Base-by-base conservation (phyloP, 345 rosid species). In the Rhodomyrtus tomentosa region DNA sequence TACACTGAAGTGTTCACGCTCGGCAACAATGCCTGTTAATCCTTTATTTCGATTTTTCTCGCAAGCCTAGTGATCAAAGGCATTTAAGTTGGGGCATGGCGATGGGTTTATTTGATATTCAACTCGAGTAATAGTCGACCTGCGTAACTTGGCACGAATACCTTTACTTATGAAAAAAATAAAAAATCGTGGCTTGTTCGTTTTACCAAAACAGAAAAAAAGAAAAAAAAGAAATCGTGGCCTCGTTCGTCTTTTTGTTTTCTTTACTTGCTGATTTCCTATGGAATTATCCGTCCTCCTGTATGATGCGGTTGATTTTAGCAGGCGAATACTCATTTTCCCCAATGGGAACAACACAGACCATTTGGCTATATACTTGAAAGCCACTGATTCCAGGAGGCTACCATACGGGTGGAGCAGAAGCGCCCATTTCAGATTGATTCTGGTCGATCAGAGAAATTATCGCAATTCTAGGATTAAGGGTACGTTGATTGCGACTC, bases 241-340 rank as follows among this genome's bases (percentile, higher is more conserved):
- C 73, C 18, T 59, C n/a, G 21, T 59, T 53, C 6, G 22, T 62
- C 10, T 15, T 62, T 62, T 29, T 16, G 74, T 29, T 62, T 62
- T 40, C 40, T 59, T 59, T 27, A 7, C 10, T 36, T 29, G 74
- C 29, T 62, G 42, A 29, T 6, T 62, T 29, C 20, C 22, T 22
- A 15, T 29, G 15, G 21, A 89, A 73, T 86, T 91, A 84, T 88
- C 92, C 1, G 86, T 88, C 87, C 91, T 88, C 85, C 68, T 92
- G 55, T 89, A 87, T 84, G 93, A 89, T 82, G 90, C 93, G 16
- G 92, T 91, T 84, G 81, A 90, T 22, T 59, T 88, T 38, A 14
- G 38, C 54, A 81, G 87, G 87, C 74, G 80, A 55, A 55, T 85
- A 49, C 50, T 58, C 40, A 15, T 87, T 10, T 87, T 51, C 53